Evolutionary conservation across 768 basidiomycete species (phyloP), one percentile per base, ranked within the genome.

Genomic region (Symmetrospora coprosmae): DNA sequence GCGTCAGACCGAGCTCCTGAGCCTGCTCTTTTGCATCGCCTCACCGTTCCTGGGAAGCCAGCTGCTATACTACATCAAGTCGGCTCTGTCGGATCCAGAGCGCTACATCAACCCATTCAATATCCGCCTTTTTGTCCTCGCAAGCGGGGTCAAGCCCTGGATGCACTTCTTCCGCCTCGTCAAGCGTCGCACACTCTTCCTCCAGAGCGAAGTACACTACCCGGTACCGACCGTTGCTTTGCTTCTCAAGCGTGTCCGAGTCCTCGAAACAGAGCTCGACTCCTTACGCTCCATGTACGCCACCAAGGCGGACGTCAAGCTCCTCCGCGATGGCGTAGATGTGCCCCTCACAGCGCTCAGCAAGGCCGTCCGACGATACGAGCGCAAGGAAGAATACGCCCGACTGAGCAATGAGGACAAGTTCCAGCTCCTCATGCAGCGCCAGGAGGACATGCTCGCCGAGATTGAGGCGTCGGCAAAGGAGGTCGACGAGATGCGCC

Each of bases 91-190:
- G 37, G 67, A 69, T 14, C 66, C 67, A 5, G 70, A 71, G 2
- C 38, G 68, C 19, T 71, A 66, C 64, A 66, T 71, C 66, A 71
- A 69, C 56, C 46, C 45, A 28, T 64, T 60, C 40, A 46, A 62
- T 53, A 64, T 71, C 52, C 53, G 65, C 0, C 49, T 70, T 13
- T 71, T 70, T 35, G 33, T 56, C 34, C 47, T 70, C 19, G 69
- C 69, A 14, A 63, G 65, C 13, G 48, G 64, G 13, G 58, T 71
- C 59, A 70, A 69, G 52, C 71, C 71, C 3, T 28, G 64, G 16
- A 31, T 50, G 2, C 67, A 68, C 33, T 50, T 67, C 23, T 56
- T 63, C 50, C 27, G 46, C n/a, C 60, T 70, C 7, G 17, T 68
- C 35, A 65, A 65, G 47, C 38, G 59, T 14, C 47, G 71, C 47